phyloP scores from a whole-genome alignment of 1,284 basidiomycete genomes.

The Paramarasmius palmivorus region DNA sequence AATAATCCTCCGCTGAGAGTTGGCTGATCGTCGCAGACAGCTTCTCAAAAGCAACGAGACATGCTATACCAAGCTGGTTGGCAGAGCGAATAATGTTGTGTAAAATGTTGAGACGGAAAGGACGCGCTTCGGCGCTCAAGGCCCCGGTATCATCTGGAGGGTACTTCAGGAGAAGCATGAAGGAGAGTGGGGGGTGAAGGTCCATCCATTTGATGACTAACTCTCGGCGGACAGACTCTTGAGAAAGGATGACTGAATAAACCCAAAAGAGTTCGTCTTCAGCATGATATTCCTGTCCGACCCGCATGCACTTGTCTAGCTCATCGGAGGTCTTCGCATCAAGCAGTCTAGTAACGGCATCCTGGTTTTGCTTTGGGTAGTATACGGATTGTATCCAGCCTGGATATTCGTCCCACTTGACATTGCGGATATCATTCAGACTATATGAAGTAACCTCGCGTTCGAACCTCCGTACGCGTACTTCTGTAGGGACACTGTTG shows the following conservation, averaged over 20 bases:
- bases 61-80: constrained; percentile 51
- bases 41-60: constrained; percentile 58
- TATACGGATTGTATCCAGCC: constrained; percentile 29
- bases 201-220: constrained; percentile 45
- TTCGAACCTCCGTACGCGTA: constrained; percentile 49
- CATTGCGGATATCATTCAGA: constrained; percentile 37
- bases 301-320: constrained; percentile 38
- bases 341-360: constrained; percentile 22
- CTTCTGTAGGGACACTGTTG: constrained; percentile 56
- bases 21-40: constrained; percentile 40
- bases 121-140: constrained; percentile 31
- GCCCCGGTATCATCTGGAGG: constrained; percentile 35
- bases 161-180: constrained; percentile 48
- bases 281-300: constrained; percentile 46
- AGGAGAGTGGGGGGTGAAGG: constrained; percentile 50
- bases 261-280: constrained; percentile 55
- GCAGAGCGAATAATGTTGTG: constrained; percentile 52
- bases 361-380: constrained; percentile 20
- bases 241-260: constrained; percentile 40
- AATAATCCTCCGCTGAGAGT: constrained; percentile 43
- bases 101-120: constrained; percentile 37
- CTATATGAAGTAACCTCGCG: constrained; percentile 44
- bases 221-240: constrained; percentile 31
- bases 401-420: constrained; percentile 47
- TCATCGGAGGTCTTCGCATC: constrained; percentile 30